Conservation (phyloP, 2,329 filamentous ascomycete genomes). For the Fonsecaea multimorphosa region DNA sequence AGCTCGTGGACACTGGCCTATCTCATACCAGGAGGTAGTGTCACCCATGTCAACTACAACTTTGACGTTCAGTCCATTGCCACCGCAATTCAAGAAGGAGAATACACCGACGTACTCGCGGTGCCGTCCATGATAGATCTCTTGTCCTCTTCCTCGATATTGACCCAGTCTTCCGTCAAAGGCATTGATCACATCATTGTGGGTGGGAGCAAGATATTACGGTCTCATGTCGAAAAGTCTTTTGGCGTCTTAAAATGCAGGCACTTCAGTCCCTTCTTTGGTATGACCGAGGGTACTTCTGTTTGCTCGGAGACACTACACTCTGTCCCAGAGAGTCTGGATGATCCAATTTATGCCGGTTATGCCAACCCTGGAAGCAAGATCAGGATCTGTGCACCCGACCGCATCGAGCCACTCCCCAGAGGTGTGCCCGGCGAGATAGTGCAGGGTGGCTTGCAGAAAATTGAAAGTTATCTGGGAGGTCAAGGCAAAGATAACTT, state of each 20-base stretch:
- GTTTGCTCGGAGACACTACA: slow-evolving; percentile 15
- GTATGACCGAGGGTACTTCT: slow-evolving; percentile 18
- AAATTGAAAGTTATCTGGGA: slow-evolving; percentile 48
- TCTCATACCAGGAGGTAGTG: slow-evolving; percentile 20
- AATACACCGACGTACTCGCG: slow-evolving; percentile 19
- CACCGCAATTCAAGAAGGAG: slow-evolving; percentile 1
- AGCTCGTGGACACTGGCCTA: slow-evolving; percentile 24
- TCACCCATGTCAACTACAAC: slow-evolving; percentile 16
- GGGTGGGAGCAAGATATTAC: slow-evolving; percentile 20
- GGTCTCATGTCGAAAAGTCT: slow-evolving; percentile 17
- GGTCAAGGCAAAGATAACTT: slow-evolving; percentile 42
- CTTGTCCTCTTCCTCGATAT: neutral
- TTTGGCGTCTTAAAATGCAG: slow-evolving; percentile 9
- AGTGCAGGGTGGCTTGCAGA: slow-evolving; percentile 48
- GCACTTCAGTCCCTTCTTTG: slow-evolving; percentile 15
- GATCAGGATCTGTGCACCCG: slow-evolving; percentile 48
- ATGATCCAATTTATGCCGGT: slow-evolving; percentile 18
- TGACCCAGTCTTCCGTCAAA: neutral
- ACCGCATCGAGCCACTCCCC: slow-evolving; percentile 41
- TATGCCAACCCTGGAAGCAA: slow-evolving; percentile 34
- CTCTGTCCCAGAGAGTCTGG: neutral
- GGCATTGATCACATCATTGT: slow-evolving; percentile 20
- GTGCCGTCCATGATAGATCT: slow-evolving; percentile 26
- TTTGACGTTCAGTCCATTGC: slow-evolving; percentile 16
- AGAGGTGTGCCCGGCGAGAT: slow-evolving; percentile 50